Percentiles rank a stretch among this genome's conserved stretches.
Conservation (phyloP, 352 stramenopile genomes). For the Globisporangium recalcitrans region DNA sequence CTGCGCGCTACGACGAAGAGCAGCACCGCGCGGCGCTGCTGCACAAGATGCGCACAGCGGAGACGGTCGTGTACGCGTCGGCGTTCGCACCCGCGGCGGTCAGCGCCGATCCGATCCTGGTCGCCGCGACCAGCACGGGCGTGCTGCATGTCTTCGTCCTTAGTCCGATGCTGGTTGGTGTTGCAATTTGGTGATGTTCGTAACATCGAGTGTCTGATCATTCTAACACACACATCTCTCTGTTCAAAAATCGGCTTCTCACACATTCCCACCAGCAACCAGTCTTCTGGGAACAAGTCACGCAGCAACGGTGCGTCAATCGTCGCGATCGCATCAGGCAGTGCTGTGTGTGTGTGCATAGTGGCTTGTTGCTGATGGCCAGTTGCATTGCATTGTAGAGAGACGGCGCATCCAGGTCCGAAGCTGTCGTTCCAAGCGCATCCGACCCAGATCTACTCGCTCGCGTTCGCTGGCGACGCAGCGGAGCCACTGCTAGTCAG, state of each 20-base stretch:
- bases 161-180: conserved; percentile 26
- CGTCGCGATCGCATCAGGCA: neutral
- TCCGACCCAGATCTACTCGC: conserved; percentile 66
- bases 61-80: conserved; percentile 50
- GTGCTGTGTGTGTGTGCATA: neutral
- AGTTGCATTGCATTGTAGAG: conserved; percentile 18
- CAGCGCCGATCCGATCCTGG: conserved; percentile 33
- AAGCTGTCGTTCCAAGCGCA: conserved; percentile 64
- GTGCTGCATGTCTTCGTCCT: conserved; percentile 56
- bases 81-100: conserved; percentile 37
- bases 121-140: conserved; percentile 65
- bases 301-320: conserved; percentile 25
- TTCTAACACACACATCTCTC: too few relatives aligned
- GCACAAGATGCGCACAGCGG: conserved; percentile 43
- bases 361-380: too few relatives aligned
- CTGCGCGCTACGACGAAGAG: conserved; percentile 52
- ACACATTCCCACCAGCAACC: conserved; percentile 7
- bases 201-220: neutral
- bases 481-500: conserved; percentile 54
- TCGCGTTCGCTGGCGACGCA: conserved; percentile 57
- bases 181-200: neutral
- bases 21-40: conserved; percentile 42
- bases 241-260: too few relatives aligned
- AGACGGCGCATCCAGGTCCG: conserved; percentile 35
- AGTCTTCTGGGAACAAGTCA: conserved; percentile 45